Conservation (phyloP, 345 rosid genomes). For the Diplotaxis tenuifolia region DNA sequence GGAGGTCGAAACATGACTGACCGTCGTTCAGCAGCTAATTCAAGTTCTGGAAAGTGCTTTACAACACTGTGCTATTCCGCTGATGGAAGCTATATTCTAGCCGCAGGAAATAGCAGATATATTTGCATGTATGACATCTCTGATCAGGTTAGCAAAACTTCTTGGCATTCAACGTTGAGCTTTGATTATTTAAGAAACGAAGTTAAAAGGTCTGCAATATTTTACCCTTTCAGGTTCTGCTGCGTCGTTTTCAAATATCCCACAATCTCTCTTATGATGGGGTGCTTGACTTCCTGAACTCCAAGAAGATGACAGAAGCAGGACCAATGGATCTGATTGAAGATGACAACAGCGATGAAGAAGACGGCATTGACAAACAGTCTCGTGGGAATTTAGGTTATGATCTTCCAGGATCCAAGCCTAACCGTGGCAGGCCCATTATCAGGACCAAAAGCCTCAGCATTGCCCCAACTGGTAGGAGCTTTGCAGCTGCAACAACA, state of each 20-base stretch:
- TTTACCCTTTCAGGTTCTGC: conserved; percentile 56
- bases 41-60: conserved; percentile 93
- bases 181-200: conserved; percentile 10
- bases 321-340: conserved; percentile 93
- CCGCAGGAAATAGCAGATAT: conserved; percentile 94
- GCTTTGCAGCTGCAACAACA: not conserved
- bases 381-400: conserved; percentile 68
- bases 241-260: conserved; percentile 84
- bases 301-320: conserved; percentile 95
- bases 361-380: conserved; percentile 82
- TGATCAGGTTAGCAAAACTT: conserved; percentile 70
- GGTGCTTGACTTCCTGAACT: conserved; percentile 86
- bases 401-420: conserved; percentile 84
- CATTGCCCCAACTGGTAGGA: not conserved
- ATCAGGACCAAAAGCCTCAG: conserved; percentile 14
- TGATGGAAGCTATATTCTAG: conserved; percentile 91
- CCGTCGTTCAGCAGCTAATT: conserved; percentile 90
- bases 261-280: conserved; percentile 87
- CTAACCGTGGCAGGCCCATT: conserved; percentile 73
- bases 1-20: conserved; percentile 92
- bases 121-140: conserved; percentile 95
- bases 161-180: not conserved
- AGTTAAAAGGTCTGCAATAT: conserved; percentile 19
- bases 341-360: conserved; percentile 73
- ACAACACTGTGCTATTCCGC: conserved; percentile 90